phyloP scores from a whole-genome alignment of 805 yeast species.

The Myxozyma lipomycoides region DNA sequence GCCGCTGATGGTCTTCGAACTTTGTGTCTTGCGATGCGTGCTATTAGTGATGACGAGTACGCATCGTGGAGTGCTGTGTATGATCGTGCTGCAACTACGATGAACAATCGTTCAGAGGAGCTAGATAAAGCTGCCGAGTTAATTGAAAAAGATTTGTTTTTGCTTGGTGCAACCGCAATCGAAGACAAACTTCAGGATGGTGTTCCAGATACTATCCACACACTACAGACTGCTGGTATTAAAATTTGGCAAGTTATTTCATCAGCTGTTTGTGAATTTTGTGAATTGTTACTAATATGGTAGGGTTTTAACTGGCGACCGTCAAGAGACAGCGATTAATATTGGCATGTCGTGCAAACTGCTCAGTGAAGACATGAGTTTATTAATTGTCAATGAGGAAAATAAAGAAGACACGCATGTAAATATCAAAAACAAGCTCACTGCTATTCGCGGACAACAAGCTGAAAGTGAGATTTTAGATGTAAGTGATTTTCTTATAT shows the following conservation, averaged over 20 bases:
- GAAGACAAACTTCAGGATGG: slow-evolving; percentile 98
- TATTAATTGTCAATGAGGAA: slow-evolving; percentile 84
- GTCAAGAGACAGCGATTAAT: slow-evolving; percentile 97
- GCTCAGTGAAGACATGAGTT: slow-evolving; percentile 91
- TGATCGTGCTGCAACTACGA: slow-evolving; percentile 75
- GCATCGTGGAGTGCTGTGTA: slow-evolving; percentile 61
- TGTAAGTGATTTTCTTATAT: slow-evolving; percentile 39
- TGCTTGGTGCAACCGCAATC: slow-evolving; percentile 96
- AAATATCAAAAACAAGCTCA: slow-evolving; percentile 70
- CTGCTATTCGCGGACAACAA: slow-evolving; percentile 55
- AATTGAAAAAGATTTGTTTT: slow-evolving; percentile 72
- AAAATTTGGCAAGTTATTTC: slow-evolving; percentile 64
- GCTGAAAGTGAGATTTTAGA: slow-evolving; percentile 43
- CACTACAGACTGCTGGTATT: slow-evolving; percentile 93
- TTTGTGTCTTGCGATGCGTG: slow-evolving; percentile 83
- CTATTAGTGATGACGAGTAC: slow-evolving; percentile 75
- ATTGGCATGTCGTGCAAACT: slow-evolving; percentile 98
- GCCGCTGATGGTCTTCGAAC: slow-evolving; percentile 96
- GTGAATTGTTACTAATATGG: neutral
- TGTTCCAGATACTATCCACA: slow-evolving; percentile 95
- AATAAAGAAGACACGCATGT: slow-evolving; percentile 67
- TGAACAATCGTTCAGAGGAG: slow-evolving; percentile 67
- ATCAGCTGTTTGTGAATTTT: neutral
- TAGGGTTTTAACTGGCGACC: slow-evolving; percentile 85
- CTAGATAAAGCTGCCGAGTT: slow-evolving; percentile 85